These are phyloP conservation scores for Vigna trinervia DNA, from an alignment of 306 rosid species.

Conservation along the genomic window DNA sequence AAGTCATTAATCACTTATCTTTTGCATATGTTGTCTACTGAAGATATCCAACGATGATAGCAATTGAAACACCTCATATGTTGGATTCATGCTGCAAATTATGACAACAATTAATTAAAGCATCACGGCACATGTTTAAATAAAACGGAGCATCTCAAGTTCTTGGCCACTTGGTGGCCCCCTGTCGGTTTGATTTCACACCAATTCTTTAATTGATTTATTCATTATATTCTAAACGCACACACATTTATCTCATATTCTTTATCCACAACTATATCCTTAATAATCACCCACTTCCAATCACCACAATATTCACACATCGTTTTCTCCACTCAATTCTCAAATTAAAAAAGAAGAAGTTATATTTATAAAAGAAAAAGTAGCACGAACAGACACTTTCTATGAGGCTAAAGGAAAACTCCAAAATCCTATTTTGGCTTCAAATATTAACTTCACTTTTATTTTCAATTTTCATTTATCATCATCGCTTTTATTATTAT, in stretches of 20 bases:
- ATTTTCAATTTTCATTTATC: constrained; percentile 14
- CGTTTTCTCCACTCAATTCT: constrained; percentile 35
- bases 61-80: constrained; percentile 17
- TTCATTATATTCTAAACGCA: neutral
- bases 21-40: neutral
- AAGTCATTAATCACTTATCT: neutral
- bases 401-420: neutral
- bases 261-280: constrained; percentile 43
- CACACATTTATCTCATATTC: constrained; percentile 31
- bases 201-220: neutral
- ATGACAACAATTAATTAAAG: constrained; percentile 42
- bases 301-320: constrained; percentile 12
- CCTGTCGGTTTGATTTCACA: constrained; percentile 35
- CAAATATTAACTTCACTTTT: neutral
- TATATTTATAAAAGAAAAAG: neutral
- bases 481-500: neutral
- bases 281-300: neutral
- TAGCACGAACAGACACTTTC: neutral
- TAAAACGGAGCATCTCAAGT: constrained; percentile 38
- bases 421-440: constrained; percentile 7
- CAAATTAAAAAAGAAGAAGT: neutral
- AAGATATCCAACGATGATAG: constrained; percentile 7
- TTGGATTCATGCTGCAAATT: constrained; percentile 38
- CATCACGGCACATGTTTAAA: constrained; percentile 42
- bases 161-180: constrained; percentile 33